A percentile compares a stretch with the other conserved stretches of the same genome.
Evolutionary conservation across 2,329 filamentous ascomycete species (phyloP).

Genomic region (Aspergillus amoenus): DNA sequence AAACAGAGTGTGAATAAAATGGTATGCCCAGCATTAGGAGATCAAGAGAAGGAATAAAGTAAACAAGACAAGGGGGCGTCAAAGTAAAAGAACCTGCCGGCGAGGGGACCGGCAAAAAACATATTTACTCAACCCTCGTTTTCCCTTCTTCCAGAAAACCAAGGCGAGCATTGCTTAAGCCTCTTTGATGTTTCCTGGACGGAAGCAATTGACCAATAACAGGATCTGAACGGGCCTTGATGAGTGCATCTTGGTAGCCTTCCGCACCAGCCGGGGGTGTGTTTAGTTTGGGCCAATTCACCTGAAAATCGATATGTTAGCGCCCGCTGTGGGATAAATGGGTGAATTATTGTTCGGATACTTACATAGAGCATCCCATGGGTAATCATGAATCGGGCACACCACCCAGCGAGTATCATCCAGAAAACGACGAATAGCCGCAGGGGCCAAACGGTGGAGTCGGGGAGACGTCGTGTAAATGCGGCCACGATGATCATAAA

Average conservation of each 20-base stretch:
- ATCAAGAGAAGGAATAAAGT: neutral
- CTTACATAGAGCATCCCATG: slow-evolving; percentile 95
- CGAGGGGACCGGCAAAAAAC: slow-evolving; percentile 2
- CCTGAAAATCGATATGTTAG: slow-evolving; percentile 51
- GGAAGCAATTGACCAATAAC: slow-evolving; percentile 73
- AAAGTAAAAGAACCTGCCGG: slow-evolving; percentile 2
- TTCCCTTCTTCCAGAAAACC: slow-evolving; percentile 93
- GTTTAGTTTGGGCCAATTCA: slow-evolving; percentile 98
- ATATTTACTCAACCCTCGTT: slow-evolving; percentile 78
- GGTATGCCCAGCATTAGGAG: slow-evolving; percentile 6
- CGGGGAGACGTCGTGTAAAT: slow-evolving; percentile 69
- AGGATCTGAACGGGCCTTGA: slow-evolving; percentile 77
- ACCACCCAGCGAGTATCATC: slow-evolving; percentile 68
- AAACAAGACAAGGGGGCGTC: neutral
- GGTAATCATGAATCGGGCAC: slow-evolving; percentile 71
- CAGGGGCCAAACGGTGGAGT: slow-evolving; percentile 75
- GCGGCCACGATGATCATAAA: slow-evolving; percentile 78
- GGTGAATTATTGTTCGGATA: slow-evolving; percentile 24
- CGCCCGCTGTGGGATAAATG: neutral
- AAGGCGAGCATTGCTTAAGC: slow-evolving; percentile 77
- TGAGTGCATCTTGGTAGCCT: slow-evolving; percentile 82
- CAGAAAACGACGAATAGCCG: slow-evolving; percentile 81
- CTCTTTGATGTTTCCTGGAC: slow-evolving; percentile 68
- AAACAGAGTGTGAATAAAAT: neutral
- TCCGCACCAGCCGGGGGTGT: slow-evolving; percentile 83